A percentile compares a stretch with the other conserved stretches of the same genome.
These are phyloP conservation scores for Teratosphaeria zuluensis DNA, from an alignment of 2,329 filamentous ascomycete species.

Conservation along the genomic window DNA sequence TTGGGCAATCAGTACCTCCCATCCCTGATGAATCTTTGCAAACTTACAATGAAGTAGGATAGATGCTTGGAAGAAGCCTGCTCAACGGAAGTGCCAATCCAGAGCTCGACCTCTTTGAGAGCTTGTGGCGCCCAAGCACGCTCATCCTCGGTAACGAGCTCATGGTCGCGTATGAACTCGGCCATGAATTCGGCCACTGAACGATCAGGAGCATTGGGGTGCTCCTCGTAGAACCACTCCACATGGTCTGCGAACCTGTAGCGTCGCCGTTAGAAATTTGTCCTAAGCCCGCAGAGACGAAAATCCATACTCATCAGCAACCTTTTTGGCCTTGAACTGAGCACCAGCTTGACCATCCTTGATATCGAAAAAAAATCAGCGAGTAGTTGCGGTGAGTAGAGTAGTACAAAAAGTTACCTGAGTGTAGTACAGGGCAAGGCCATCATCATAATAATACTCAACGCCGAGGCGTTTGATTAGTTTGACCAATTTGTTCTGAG, in stretches of 20 bases:
- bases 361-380: not conserved
- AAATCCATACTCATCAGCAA: constrained; percentile 31
- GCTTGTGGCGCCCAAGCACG: constrained; percentile 36
- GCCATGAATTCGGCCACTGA: constrained; percentile 31
- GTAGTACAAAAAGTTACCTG: constrained; percentile 11
- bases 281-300: not conserved
- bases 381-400: too few species aligned
- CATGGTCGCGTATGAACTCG: constrained; percentile 32
- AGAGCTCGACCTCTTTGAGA: constrained; percentile 34
- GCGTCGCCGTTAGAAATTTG: not conserved
- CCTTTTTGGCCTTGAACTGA: constrained; percentile 39
- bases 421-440: constrained; percentile 33
- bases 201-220: constrained; percentile 33
- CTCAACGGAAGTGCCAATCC: constrained; percentile 34
- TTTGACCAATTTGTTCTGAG: constrained; percentile 35
- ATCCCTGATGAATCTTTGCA: too few species aligned
- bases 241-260: not conserved
- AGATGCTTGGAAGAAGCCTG: constrained; percentile 34
- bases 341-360: constrained; percentile 31
- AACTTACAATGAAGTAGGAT: constrained; percentile 33
- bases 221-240: constrained; percentile 27
- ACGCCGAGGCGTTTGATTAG: constrained; percentile 33
- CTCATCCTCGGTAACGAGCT: constrained; percentile 33
- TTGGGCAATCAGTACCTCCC: not conserved
- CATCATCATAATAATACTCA: constrained; percentile 38